Evolutionary conservation across 441 rosid species (phyloP), one percentile per base, ranked within the genome.

Genomic region (Hura crepitans): DNA sequence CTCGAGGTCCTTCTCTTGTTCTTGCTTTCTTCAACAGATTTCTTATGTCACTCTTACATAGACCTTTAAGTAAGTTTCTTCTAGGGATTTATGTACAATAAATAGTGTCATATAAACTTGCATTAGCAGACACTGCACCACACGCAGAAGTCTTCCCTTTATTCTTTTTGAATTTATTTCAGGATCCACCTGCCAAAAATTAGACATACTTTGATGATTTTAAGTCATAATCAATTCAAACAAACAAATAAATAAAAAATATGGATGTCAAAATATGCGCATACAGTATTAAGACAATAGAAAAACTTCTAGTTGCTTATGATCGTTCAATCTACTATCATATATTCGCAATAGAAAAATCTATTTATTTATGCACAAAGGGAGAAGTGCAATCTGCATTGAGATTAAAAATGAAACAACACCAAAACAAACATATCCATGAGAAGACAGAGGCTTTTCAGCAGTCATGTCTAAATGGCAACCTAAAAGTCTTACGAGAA

Each of bases 1-100:
- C 15, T 54, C 97, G 22, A 12, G 27, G 6, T 11, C 15, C 88
- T 76, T 76, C 89, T 77, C 77, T 87, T 23, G 88, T 86, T 67
- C 75, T 93, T 77, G 2, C 7, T 1, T 22, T 13, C 0, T 50
- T 50, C 20, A 15, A 0, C 23, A 6, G 10, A 50, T 27, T 15
- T 55, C 22, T 55, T 10, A 55, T 23, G 11, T 3, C 31, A 55
- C 15, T 55, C 33, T 25, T 23, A 53, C 14, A 53, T 13, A 53
- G 56, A n/a, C 37, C 0, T 66, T 22, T 18, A 14, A n/a, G 23
- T n/a, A 30, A 42, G 53, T 50, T 50, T 43, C 37, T 65, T 57
- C 35, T 1, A 25, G 9, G 14, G 51, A 30, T 60, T 66, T 58
- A 53, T 60, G 67, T 66, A 60, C 67, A 66, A 18, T 31, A 49